phyloP scores from a whole-genome alignment of 2,329 filamentous ascomycete species.

The Leptographium galeiforme region DNA sequence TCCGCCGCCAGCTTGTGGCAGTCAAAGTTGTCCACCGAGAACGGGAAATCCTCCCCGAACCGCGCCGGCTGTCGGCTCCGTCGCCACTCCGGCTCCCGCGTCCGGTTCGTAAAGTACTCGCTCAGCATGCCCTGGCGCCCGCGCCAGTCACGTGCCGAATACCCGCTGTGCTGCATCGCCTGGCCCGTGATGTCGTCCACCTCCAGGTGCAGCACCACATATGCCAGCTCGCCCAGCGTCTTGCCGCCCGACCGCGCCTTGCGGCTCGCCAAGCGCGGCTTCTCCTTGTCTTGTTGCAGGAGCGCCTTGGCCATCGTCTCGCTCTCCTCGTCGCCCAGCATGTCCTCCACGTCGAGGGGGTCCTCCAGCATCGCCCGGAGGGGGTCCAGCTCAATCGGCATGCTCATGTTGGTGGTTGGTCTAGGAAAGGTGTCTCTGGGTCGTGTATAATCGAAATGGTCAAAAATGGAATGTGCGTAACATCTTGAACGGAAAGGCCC shows the following conservation, averaged over 20 bases:
- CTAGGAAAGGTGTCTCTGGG: background rate
- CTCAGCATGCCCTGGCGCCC: slow-evolving; percentile 2
- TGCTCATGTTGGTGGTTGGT: background rate
- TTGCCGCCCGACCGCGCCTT: background rate
- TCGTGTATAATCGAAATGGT: too few species aligned
- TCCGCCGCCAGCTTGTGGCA: slow-evolving; percentile 5
- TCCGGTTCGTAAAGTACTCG: slow-evolving; percentile 1
- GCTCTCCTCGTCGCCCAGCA: slow-evolving; percentile 6
- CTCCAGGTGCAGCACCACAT: slow-evolving; percentile 6
- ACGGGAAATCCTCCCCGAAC: slow-evolving; percentile 5
- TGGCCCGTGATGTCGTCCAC: background rate
- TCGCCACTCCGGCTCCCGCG: background rate
- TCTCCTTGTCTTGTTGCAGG: background rate
- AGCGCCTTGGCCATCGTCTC: slow-evolving; percentile 3
- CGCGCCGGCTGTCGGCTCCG: background rate
- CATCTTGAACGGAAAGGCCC: too few species aligned
- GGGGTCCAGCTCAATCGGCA: slow-evolving; percentile 3
- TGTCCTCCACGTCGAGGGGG: background rate
- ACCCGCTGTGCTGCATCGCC: background rate
- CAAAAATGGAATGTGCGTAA: too few species aligned
- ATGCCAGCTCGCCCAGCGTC: slow-evolving; percentile 7
- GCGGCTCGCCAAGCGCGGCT: too few species aligned
- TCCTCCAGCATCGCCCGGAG: background rate
- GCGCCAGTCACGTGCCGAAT: background rate
- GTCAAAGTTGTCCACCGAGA: slow-evolving; percentile 11